Evolutionary conservation across 176 grass and related monocot genomes (phyloP), one percentile per base, ranked within the genome.

Genomic region (Bonia amplexicaulis): DNA sequence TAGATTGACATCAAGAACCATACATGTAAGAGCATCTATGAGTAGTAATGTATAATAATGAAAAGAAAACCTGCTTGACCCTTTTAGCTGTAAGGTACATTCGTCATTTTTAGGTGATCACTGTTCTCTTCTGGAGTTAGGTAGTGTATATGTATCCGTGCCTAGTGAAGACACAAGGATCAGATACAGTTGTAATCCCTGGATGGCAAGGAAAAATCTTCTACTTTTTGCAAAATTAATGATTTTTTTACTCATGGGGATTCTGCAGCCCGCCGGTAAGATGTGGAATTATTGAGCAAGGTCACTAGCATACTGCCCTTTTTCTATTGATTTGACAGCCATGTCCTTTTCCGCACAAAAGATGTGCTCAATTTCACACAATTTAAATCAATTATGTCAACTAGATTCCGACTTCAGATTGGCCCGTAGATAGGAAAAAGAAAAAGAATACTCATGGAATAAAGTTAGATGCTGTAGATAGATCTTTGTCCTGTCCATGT

Each of bases 281-380:
- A 78, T 78, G 66, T 66, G 46, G 26, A 82, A 86, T 89, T 80
- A 74, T 89, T 80, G 87, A 76, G 76, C 74, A 26, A 71, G 26
- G 66, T 74, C 39, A 60, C 68, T 79, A 25, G 40, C 40, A 73
- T 67, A 16, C 47, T 25, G 4, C 20, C 57, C 27, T 79, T 86
- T 86, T 83, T 68, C 15, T 48, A 41, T 71, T 47, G 84, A 86
- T 78, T 87, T 87, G 74, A 83, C 67, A 83, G 51, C 37, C 49
- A 69, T 79, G 88, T 40, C 88, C 48, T 78, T 83, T 66, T 66
- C 60, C 48, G 41, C 2, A 17, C 55, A 86, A 63, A 73, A 74
- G 69, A 75, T 41, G 69, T 22, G 67, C 29, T 37, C 51, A 31
- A 60, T 69, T 69, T 89, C 76, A 69, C 66, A 41, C 29, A 17